Conservation (phyloP, 225 moss, liverwort and hornwort genomes). For the Antitrichia curtipendula region DNA sequence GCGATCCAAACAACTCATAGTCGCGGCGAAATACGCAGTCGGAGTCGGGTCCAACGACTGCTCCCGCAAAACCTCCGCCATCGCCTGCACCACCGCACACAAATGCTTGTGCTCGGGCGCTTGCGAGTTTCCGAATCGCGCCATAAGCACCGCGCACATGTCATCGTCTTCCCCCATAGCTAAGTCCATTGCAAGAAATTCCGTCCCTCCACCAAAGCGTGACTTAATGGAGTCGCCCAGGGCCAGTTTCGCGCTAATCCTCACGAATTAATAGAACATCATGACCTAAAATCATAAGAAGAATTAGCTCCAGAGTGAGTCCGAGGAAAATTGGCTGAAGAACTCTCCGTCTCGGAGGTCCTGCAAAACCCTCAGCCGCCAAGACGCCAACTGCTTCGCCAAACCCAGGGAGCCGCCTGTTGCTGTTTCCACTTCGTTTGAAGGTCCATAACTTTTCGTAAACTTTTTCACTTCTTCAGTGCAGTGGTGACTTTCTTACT, state of each 20-base stretch:
- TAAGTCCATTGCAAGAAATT: slow-evolving; percentile 6
- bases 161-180: slow-evolving; percentile 43
- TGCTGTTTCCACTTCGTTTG: neutral
- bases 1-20: slow-evolving; percentile 74
- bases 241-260: neutral
- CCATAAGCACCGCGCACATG: slow-evolving; percentile 44
- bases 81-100: slow-evolving; percentile 65
- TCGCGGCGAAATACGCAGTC: slow-evolving; percentile 80
- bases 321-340: neutral
- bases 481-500: neutral
- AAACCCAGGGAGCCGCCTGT: neutral
- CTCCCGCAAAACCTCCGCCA: slow-evolving; percentile 70
- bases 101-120: slow-evolving; percentile 89
- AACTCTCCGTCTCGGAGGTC: neutral
- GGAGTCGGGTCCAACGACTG: slow-evolving; percentile 48
- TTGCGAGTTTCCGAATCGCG: slow-evolving; percentile 62
- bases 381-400: neutral
- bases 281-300: neutral
- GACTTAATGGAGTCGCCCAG: neutral
- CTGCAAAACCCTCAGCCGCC: neutral
- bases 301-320: neutral
- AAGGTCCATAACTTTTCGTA: neutral
- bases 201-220: neutral
- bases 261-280: neutral
- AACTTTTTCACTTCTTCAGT: neutral